These are phyloP conservation scores for Starmerella etchellsii DNA, from an alignment of 805 yeast species.

Conservation along the genomic window DNA sequence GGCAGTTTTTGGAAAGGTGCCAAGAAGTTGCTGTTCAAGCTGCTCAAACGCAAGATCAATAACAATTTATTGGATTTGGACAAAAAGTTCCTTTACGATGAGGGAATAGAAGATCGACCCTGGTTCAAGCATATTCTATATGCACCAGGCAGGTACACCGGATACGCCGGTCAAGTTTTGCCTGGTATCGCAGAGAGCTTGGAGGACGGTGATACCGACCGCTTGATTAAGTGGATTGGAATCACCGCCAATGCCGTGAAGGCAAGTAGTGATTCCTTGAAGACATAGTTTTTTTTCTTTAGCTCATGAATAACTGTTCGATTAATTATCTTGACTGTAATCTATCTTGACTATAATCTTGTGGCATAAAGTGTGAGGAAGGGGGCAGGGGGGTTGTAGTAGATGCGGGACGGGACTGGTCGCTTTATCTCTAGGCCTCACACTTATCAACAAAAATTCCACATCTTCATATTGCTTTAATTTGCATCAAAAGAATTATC, in stretches of 20 bases:
- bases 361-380: no score
- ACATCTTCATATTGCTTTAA: no score
- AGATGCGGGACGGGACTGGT: no score
- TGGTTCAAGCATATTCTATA: slow-evolving; percentile 52
- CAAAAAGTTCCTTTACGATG: slow-evolving; percentile 33
- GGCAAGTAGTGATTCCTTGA: background rate
- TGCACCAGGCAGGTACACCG: slow-evolving; percentile 49
- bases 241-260: slow-evolving; percentile 22
- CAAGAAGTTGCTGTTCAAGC: slow-evolving; percentile 29
- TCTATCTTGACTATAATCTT: no score
- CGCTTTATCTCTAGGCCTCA: no score
- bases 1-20: slow-evolving; percentile 26
- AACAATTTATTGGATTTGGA: slow-evolving; percentile 33
- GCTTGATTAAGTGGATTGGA: slow-evolving; percentile 31
- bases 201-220: slow-evolving; percentile 34
- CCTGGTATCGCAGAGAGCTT: slow-evolving; percentile 46
- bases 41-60: slow-evolving; percentile 26
- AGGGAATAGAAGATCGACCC: slow-evolving; percentile 38
- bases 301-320: background rate
- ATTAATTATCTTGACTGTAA: background rate
- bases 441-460: no score
- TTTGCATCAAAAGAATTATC: no score
- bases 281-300: background rate
- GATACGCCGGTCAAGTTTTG: slow-evolving; percentile 45
- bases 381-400: no score